Evolutionary conservation across 2,329 filamentous ascomycete species (phyloP).

Genomic region (Huntiella bhutanensis): DNA sequence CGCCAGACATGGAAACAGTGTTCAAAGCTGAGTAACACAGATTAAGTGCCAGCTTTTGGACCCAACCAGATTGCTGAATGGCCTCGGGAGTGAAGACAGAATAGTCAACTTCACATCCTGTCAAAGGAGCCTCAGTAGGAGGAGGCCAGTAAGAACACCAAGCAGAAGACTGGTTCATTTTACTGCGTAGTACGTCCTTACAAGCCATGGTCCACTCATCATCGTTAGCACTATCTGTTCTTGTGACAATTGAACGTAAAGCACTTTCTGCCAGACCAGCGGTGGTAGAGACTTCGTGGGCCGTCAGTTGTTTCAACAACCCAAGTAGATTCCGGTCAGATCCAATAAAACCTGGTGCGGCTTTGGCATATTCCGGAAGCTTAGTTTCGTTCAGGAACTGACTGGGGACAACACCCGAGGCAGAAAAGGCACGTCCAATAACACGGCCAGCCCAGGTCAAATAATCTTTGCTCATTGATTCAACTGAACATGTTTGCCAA

Average conservation of each 20-base stretch:
- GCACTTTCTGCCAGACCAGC: constrained; percentile 43
- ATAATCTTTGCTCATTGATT: constrained; percentile 47
- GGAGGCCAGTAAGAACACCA: constrained; percentile 38
- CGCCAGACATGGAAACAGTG: constrained; percentile 44
- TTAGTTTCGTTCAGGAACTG: constrained; percentile 42
- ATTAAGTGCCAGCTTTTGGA: constrained; percentile 32
- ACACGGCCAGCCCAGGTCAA: constrained; percentile 71
- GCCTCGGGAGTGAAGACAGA: constrained; percentile 19
- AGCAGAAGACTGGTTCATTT: constrained; percentile 33
- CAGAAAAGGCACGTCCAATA: constrained; percentile 65
- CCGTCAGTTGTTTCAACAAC: constrained; percentile 41
- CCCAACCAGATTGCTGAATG: constrained; percentile 36
- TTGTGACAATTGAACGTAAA: constrained; percentile 36
- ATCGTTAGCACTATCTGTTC: constrained; percentile 28
- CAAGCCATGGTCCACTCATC: constrained; percentile 30
- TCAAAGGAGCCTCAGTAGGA: constrained; percentile 26
- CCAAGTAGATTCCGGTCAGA: constrained; percentile 47
- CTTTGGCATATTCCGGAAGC: constrained; percentile 29
- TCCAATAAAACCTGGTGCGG: constrained; percentile 24
- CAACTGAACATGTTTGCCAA: constrained; percentile 56
- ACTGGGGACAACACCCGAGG: constrained; percentile 47
- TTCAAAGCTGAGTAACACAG: constrained; percentile 7
- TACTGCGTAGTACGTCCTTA: constrained; percentile 30
- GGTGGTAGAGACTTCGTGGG: constrained; percentile 33
- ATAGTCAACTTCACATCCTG: constrained; percentile 9